A percentile compares a stretch with the other conserved stretches of the same genome.
These are phyloP conservation scores for Thelonectria discophora DNA, from an alignment of 2,329 filamentous ascomycete genomes.

Conservation along the genomic window DNA sequence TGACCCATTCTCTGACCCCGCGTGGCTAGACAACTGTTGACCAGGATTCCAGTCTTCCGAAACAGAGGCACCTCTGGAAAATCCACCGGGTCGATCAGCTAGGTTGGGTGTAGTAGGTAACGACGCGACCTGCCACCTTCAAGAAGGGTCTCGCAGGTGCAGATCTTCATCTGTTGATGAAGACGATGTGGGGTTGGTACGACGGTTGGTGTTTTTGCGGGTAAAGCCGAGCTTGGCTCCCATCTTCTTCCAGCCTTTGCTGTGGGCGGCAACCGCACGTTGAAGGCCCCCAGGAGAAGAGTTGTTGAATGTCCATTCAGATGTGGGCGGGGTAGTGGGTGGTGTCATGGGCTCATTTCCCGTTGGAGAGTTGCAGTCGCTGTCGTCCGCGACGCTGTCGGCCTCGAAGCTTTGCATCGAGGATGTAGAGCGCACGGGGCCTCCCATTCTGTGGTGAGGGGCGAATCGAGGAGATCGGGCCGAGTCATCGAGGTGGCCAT, in stretches of 20 bases:
- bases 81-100: slow-evolving; percentile 34
- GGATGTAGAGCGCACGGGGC: slow-evolving; percentile 46
- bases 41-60: slow-evolving; percentile 60
- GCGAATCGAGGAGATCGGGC: slow-evolving; percentile 55
- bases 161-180: slow-evolving; percentile 51
- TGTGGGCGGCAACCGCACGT: slow-evolving; percentile 63
- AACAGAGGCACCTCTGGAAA: slow-evolving; percentile 30
- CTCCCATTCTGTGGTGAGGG: slow-evolving; percentile 51
- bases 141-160: slow-evolving; percentile 57
- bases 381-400: slow-evolving; percentile 70
- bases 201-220: slow-evolving; percentile 59
- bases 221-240: slow-evolving; percentile 68
- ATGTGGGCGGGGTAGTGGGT: slow-evolving; percentile 74
- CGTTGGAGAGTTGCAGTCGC: slow-evolving; percentile 65
- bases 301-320: slow-evolving; percentile 61
- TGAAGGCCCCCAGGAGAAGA: slow-evolving; percentile 63
- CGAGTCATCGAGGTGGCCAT: slow-evolving; percentile 49
- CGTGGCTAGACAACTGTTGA: slow-evolving; percentile 47
- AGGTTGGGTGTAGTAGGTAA: slow-evolving; percentile 50
- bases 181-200: slow-evolving; percentile 56
- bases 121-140: slow-evolving; percentile 67
- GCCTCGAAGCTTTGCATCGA: slow-evolving; percentile 58
- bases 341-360: slow-evolving; percentile 74
- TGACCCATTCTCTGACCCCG: slow-evolving; percentile 32
- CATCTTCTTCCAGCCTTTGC: slow-evolving; percentile 71